Base-by-base conservation (phyloP, 1,139 yeast genomes). In the Sugiyamaella novakii region DNA sequence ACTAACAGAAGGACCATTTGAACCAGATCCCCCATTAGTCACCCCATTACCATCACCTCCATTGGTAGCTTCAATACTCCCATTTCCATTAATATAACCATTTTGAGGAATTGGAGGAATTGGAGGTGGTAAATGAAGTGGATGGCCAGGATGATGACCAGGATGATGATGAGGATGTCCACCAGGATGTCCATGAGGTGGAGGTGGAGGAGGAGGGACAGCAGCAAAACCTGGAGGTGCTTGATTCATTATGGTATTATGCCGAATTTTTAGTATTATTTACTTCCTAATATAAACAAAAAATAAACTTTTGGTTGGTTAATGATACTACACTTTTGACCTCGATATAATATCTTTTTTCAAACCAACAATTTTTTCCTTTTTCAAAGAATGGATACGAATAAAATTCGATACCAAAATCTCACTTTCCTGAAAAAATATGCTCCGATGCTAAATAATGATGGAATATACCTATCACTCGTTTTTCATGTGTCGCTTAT, bases 181-280 rank as follows among this genome's bases (percentile, higher is more conserved):
- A 19, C 12, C 22, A 22, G 29, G 33, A n/a, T 15, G 36, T 40
- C 46, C 40, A 10, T 43, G 46, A 14, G 48, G 49, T 19, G 47
- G 50, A 3, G 50, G 54, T 31, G 42, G 48, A 11, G 47, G 50
- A 15, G 43, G 49, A 12, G 49, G 49, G 15, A 19, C 28, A 19
- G 29, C 25, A 17, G 37, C 29, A 21, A 45, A 45, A 19, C 49
- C 49, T 25, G 49, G 43, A 19, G 49, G 44, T 27, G 49, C 38
- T 15, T 25, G 38, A 31, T 45, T 45, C 49, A 45, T 45, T 28
- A 24, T 22, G 25, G 25, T 3, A 7, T 34, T 17, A 6, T 18
- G 5, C n/a, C n/a, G n/a, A n/a, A n/a, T n/a, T n/a, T n/a, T n/a
- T n/a, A n/a, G n/a, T 15, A 12, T 6, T 15, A 14, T 12, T 15